phyloP scores from a whole-genome alignment of 768 basidiomycete genomes.

The Suillus variegatus region DNA sequence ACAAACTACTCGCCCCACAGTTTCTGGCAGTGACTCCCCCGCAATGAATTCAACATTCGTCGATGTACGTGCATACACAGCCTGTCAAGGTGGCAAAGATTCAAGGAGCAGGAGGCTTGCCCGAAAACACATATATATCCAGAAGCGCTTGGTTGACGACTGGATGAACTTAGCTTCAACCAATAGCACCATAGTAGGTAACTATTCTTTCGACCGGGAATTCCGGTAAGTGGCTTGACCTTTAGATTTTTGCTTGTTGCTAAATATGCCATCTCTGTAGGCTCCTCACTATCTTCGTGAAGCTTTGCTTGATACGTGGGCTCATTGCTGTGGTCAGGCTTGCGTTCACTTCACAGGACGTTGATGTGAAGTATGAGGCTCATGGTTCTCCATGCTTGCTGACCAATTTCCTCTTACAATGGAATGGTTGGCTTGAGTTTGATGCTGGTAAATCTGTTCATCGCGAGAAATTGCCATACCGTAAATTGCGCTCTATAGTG shows the following conservation, averaged over 20 bases:
- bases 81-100: background rate
- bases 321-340: background rate
- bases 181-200: no score
- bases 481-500: background rate
- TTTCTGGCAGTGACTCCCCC: background rate
- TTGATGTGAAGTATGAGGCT: background rate
- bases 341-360: background rate
- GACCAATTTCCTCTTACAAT: background rate
- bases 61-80: background rate
- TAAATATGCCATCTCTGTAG: background rate
- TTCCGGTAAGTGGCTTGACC: no score
- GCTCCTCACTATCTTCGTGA: background rate
- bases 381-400: background rate
- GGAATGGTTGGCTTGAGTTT: background rate
- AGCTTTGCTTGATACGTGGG: background rate
- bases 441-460: background rate
- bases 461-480: background rate
- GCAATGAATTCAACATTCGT: background rate
- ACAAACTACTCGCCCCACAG: background rate
- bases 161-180: no score
- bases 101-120: background rate
- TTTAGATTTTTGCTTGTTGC: background rate
- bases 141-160: background rate
- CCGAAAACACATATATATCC: background rate
- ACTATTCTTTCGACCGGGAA: no score